Conservation (phyloP, 768 basidiomycete species). For the Russula brevipes region DNA sequence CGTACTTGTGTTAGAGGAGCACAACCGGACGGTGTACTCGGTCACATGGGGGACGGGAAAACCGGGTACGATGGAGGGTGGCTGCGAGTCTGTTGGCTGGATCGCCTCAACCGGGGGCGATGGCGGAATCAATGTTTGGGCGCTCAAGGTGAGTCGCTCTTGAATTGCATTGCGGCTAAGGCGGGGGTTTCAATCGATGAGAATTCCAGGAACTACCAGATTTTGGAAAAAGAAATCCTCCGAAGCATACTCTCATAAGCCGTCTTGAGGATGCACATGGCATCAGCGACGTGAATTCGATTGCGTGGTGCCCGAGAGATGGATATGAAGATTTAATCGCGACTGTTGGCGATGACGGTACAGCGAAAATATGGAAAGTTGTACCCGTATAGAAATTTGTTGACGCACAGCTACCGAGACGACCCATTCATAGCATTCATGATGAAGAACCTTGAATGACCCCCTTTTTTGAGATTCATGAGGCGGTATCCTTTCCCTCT, state of each 20-base stretch:
- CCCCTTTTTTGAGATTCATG: too few species aligned
- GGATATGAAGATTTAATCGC: constrained; percentile 66
- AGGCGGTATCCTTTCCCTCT: too few species aligned
- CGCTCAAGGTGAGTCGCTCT: constrained; percentile 46
- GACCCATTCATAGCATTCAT: too few species aligned
- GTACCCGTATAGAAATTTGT: constrained; percentile 15
- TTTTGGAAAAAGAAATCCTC: constrained; percentile 16
- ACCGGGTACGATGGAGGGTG: constrained; percentile 29
- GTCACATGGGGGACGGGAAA: too few species aligned
- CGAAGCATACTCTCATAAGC: constrained; percentile 45
- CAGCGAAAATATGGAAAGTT: constrained; percentile 72
- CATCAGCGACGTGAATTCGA: constrained; percentile 77
- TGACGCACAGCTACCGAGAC: too few species aligned
- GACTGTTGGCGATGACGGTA: constrained; percentile 83
- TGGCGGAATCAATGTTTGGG: constrained; percentile 78
- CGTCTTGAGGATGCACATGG: constrained; percentile 64
- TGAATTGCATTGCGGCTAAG: too few species aligned
- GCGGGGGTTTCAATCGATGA: not conserved
- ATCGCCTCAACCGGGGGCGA: constrained; percentile 84
- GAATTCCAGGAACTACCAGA: not conserved
- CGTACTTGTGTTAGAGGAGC: constrained; percentile 53
- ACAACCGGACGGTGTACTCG: constrained; percentile 71
- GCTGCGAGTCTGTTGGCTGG: constrained; percentile 57
- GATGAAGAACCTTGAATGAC: too few species aligned
- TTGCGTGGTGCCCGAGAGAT: constrained; percentile 74